Evolutionary conservation across 176 grass and related monocot species (phyloP).

Genomic region (Puya raimondii): DNA sequence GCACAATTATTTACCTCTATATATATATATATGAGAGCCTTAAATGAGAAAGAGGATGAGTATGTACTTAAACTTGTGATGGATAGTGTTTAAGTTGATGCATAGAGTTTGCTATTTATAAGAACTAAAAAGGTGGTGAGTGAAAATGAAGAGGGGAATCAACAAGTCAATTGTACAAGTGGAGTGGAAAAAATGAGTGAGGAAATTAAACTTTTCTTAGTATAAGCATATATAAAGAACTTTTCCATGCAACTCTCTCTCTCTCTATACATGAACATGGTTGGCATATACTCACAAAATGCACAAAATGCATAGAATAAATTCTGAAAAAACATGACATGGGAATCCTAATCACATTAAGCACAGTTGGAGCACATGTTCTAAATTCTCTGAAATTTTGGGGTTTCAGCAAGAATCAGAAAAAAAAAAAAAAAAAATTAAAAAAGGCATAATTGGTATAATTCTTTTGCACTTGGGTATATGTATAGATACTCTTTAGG

Average conservation of each 20-base stretch:
- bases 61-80: neutral
- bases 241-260: neutral
- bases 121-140: neutral
- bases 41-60: too few relatives aligned
- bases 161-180: too few relatives aligned
- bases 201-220: too few relatives aligned
- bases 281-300: neutral
- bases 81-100: constrained; percentile 20
- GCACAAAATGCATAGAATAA: neutral
- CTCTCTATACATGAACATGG: neutral
- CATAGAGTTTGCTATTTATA: constrained; percentile 26
- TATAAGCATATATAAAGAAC: neutral
- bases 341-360: neutral
- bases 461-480: neutral
- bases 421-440: neutral
- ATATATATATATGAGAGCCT: neutral
- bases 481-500: neutral
- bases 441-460: neutral
- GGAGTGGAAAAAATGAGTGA: too few relatives aligned
- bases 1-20: constrained; percentile 9
- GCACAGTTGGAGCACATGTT: neutral
- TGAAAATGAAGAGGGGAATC: too few relatives aligned
- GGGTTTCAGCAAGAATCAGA: neutral
- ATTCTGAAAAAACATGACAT: neutral
- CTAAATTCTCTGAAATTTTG: too few relatives aligned